Conservation (phyloP, 1,139 yeast species). For the Zygoascus sp. region DNA sequence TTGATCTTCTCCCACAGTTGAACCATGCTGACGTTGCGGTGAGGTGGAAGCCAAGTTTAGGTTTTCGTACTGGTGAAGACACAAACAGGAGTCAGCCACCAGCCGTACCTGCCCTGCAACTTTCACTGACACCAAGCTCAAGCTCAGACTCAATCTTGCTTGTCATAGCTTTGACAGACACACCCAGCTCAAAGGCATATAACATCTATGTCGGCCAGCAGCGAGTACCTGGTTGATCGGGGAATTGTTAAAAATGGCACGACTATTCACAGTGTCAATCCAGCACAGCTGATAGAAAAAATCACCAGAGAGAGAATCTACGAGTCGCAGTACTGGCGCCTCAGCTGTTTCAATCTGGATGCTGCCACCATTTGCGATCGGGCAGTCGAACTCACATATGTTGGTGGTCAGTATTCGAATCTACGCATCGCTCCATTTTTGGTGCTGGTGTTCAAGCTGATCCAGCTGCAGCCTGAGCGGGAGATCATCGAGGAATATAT, state of each 20-base stretch:
- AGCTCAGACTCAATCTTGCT: too few relatives aligned
- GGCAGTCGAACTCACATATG: slow-evolving; percentile 38
- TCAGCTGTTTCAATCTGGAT: slow-evolving; percentile 54
- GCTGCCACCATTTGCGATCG: slow-evolving; percentile 48
- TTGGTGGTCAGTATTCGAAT: slow-evolving; percentile 49
- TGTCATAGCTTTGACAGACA: too few relatives aligned
- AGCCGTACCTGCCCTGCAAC: too few relatives aligned
- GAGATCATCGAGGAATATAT: slow-evolving; percentile 53
- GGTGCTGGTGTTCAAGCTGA: slow-evolving; percentile 56
- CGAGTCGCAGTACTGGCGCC: slow-evolving; percentile 67
- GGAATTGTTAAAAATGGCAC: slow-evolving; percentile 35
- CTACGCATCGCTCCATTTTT: slow-evolving; percentile 55
- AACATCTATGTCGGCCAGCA: neutral
- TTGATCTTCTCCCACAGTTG: slow-evolving; percentile 26
- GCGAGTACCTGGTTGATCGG: slow-evolving; percentile 28
- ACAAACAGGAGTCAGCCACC: too few relatives aligned
- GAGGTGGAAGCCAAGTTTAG: neutral
- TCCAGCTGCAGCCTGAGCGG: slow-evolving; percentile 56
- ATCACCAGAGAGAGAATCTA: slow-evolving; percentile 63
- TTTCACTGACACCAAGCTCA: too few relatives aligned
- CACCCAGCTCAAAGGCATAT: too few relatives aligned
- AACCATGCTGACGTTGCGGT: slow-evolving; percentile 1
- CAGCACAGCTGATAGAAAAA: slow-evolving; percentile 57
- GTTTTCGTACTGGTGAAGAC: too few relatives aligned
- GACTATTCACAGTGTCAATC: slow-evolving; percentile 43